Percentiles rank a stretch among this genome's conserved stretches.
Conservation (phyloP, 2,329 filamentous ascomycete genomes). For the Zopfia rhizophila region DNA sequence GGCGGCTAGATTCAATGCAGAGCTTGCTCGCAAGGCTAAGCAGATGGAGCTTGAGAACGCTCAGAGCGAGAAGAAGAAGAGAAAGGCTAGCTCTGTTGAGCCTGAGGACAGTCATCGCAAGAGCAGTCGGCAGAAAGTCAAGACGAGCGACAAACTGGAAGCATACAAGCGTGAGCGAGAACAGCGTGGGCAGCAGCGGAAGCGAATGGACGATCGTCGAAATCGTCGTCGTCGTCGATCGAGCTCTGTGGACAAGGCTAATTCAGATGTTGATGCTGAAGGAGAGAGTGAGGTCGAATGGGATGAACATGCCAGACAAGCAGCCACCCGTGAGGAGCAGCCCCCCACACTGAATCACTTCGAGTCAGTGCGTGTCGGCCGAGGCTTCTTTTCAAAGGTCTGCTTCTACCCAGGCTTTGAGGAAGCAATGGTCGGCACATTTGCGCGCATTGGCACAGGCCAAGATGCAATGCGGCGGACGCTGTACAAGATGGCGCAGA, state of each 20-base stretch:
- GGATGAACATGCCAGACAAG: conserved; percentile 65
- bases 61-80: conserved; percentile 66
- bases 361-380: conserved; percentile 83
- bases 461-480: conserved; percentile 78
- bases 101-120: conserved; percentile 81
- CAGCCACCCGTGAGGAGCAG: conserved; percentile 69
- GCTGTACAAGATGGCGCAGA: conserved; percentile 86
- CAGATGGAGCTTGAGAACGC: conserved; percentile 71
- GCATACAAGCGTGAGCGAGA: conserved; percentile 69
- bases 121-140: conserved; percentile 63
- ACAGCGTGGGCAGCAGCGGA: conserved; percentile 68
- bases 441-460: conserved; percentile 84
- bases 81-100: conserved; percentile 82
- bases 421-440: conserved; percentile 82
- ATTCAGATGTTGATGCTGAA: conserved; percentile 70
- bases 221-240: conserved; percentile 59
- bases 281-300: conserved; percentile 83
- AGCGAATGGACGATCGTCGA: conserved; percentile 59
- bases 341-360: conserved; percentile 82
- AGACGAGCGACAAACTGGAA: conserved; percentile 80
- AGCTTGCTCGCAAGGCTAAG: conserved; percentile 81
- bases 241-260: conserved; percentile 51
- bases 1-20: conserved; percentile 81
- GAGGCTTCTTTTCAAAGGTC: conserved; percentile 86
- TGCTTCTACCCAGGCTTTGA: conserved; percentile 96